Base-by-base conservation (phyloP, 106 monocot species). In the Dendrobium catenatum region DNA sequence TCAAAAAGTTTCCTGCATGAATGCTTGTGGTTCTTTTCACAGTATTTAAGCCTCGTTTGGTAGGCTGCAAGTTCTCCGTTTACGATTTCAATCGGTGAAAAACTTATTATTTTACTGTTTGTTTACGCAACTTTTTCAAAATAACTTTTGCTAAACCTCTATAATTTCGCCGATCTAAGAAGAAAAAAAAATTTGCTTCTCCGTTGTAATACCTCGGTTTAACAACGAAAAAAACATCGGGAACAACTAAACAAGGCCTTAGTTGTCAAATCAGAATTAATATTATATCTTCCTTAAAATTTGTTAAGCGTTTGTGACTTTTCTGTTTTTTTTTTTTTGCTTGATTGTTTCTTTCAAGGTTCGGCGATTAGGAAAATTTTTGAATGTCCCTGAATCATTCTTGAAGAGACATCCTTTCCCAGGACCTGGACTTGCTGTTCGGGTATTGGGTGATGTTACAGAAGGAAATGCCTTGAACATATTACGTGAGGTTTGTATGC, bases 391-490 rank as follows among this genome's bases (percentile, higher is more conserved):
- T 56, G 87, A 88, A 78, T 82, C 88, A 77, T 98, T 98, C 84
- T 85, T 98, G 66, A 98, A 95, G 85, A 88, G 98, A 77, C 97
- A 98, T 67, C 98, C 98, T 68, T 98, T 98, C 83, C 98, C 98
- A 68, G 98, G 98, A 67, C 98, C 98, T 82, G 98, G 98, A 33
- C 95, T 98, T 88, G 98, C 98, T 81, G 93, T 95, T 77, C 88
- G 94, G 80, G 88, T 98, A 24, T 77, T 93, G 76, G 98, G 98
- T 73, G 98, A 98, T 89, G 98, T 95, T 42, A 98, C 98, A 2
- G 83, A 93, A 83, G 98, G 94, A 76, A 95, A 98, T 83, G 95
- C 94, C 18, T 88, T 98, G 80, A 93, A 95, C 31, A 91, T 91
- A 76, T 80, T 95, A 54, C 90, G 94, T 73, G 93, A 98, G 94